A percentile compares a stretch with the other conserved stretches of the same genome.
These are phyloP conservation scores for Pterulicium gracile DNA, from an alignment of 1,284 basidiomycete genomes.

Conservation along the genomic window DNA sequence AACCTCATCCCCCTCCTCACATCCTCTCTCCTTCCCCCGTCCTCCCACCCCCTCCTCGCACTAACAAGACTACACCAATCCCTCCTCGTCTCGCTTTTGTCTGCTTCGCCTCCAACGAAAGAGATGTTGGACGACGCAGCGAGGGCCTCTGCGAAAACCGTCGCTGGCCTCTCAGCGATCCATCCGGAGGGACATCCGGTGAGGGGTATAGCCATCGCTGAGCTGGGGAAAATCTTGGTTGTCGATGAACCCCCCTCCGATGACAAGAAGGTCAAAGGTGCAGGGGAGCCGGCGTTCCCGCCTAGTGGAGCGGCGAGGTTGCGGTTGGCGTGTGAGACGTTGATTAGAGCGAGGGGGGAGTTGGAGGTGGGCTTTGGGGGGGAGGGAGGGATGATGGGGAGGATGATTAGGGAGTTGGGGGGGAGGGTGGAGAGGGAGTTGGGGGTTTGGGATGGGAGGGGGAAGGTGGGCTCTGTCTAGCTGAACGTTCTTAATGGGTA, in stretches of 20 bases:
- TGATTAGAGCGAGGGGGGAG: conserved; percentile 50
- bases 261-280: conserved; percentile 6
- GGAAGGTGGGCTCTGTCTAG: no score
- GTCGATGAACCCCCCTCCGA: conserved; percentile 54
- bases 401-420: conserved; percentile 39
- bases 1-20: conserved; percentile 53
- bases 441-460: conserved; percentile 41
- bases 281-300: conserved; percentile 32
- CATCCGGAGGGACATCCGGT: conserved; percentile 69
- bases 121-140: conserved; percentile 54
- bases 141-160: conserved; percentile 42
- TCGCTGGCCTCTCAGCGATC: conserved; percentile 43
- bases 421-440: conserved; percentile 59
- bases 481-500: no score
- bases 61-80: conserved; percentile 60
- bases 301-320: conserved; percentile 55
- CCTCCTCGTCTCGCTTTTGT: conserved; percentile 47
- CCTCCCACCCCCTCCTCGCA: conserved; percentile 68
- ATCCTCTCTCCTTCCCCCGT: conserved; percentile 41
- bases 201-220: conserved; percentile 64
- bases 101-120: conserved; percentile 24
- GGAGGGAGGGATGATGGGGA: conserved; percentile 54
- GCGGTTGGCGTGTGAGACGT: conserved; percentile 48
- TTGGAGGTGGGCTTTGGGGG: conserved; percentile 57
- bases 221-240: conserved; percentile 72